A percentile compares a stretch with the other conserved stretches of the same genome.
Evolutionary conservation across 495 filamentous ascomycete genomes (phyloP).

Genomic region (Podospora conica): DNA sequence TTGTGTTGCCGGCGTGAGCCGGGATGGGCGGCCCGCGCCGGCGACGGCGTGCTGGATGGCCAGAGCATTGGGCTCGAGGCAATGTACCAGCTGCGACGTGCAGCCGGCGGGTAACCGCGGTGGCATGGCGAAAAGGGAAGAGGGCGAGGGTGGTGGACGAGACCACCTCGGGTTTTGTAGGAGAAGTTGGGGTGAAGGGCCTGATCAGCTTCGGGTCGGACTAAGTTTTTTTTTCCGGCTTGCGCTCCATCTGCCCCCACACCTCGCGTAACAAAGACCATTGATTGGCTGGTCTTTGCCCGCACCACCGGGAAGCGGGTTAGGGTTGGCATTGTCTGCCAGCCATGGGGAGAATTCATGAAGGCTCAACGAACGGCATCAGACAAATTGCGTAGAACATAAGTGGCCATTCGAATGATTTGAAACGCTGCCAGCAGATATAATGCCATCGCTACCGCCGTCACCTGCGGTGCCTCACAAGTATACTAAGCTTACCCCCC

Average conservation of each 20-base stretch:
- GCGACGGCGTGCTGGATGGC: neutral
- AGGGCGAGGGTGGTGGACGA: conserved; percentile 8
- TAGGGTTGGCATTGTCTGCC: neutral
- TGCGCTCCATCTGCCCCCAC: neutral
- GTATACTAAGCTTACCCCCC: too few species aligned
- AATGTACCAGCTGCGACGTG: conserved; percentile 20
- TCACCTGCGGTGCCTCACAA: neutral
- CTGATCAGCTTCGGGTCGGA: neutral
- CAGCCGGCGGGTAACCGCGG: conserved; percentile 26
- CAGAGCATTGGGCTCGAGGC: conserved; percentile 11
- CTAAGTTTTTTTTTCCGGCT: conserved; percentile 2
- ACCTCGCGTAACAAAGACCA: neutral
- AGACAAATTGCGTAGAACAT: neutral
- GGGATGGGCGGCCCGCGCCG: conserved; percentile 7
- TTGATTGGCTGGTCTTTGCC: neutral
- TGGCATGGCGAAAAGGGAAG: conserved; percentile 18
- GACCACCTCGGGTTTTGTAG: conserved; percentile 8
- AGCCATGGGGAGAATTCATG: too few species aligned
- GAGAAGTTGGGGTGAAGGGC: neutral
- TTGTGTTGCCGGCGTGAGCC: neutral
- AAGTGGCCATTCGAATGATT: neutral
- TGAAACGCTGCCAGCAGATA: neutral
- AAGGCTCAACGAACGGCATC: neutral
- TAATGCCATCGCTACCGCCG: neutral
- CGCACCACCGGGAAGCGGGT: neutral